A percentile compares a stretch with the other conserved stretches of the same genome.
Conservation (phyloP, 345 rosid species). For the Microthlaspi erraticum region DNA sequence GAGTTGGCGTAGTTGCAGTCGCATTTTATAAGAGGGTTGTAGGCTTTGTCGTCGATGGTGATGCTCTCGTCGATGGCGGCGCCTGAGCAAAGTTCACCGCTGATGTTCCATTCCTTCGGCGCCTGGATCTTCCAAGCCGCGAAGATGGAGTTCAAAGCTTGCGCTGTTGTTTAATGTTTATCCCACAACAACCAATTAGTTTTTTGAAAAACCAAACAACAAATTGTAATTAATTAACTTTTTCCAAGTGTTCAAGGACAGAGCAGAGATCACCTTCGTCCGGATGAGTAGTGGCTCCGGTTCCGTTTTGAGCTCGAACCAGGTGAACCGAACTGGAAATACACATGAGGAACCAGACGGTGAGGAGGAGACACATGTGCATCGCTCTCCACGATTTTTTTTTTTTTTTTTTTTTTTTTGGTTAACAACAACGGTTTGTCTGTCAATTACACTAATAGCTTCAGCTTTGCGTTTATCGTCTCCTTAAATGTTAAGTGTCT, state of each 20-base stretch:
- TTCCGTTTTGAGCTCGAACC: constrained; percentile 40
- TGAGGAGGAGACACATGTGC: constrained; percentile 26
- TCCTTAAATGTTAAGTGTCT: too few relatives aligned
- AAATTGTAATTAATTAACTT: too few relatives aligned
- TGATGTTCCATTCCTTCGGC: constrained; percentile 51
- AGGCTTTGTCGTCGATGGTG: not conserved
- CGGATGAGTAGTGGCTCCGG: constrained; percentile 34
- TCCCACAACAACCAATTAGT: too few relatives aligned
- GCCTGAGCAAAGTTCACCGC: constrained; percentile 66
- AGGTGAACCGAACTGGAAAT: not conserved
- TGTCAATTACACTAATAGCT: too few relatives aligned
- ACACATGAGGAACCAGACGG: constrained; percentile 1
- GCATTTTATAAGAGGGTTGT: constrained; percentile 66
- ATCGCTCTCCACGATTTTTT: too few relatives aligned
- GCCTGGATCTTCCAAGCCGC: constrained; percentile 29
- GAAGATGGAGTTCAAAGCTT: constrained; percentile 40
- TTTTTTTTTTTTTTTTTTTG: not conserved
- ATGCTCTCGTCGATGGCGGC: constrained; percentile 42
- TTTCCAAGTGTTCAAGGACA: too few relatives aligned
- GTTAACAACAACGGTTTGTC: too few relatives aligned
- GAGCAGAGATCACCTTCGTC: constrained; percentile 36
- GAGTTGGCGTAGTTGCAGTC: constrained; percentile 46
- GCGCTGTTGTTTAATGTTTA: constrained; percentile 26
- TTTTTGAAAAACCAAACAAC: too few relatives aligned
- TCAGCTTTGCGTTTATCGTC: too few relatives aligned